Conservation (phyloP, 2,329 filamentous ascomycete species). For the Aspergillus floridensis region DNA sequence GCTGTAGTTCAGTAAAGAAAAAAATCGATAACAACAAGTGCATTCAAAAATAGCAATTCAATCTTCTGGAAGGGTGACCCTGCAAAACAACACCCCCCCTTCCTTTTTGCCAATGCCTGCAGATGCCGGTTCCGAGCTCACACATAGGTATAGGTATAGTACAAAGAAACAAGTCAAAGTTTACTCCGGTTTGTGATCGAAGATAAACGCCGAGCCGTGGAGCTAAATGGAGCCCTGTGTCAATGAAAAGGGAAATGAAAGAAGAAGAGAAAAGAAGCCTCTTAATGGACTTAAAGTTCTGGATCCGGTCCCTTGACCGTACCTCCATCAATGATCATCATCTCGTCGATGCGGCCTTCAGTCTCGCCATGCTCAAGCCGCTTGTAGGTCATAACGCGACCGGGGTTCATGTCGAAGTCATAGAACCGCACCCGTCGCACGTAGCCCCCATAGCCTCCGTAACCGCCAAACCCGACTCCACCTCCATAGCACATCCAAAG, state of each 20-base stretch:
- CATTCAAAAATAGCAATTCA: no score
- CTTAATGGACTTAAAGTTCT: background rate
- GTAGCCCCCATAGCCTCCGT: conserved; percentile 85
- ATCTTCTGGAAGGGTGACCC: no score
- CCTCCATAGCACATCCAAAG: conserved; percentile 99
- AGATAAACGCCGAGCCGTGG: background rate
- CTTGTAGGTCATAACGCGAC: conserved; percentile 88
- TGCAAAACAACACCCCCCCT: no score
- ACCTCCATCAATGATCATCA: conserved; percentile 61
- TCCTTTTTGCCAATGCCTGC: background rate
- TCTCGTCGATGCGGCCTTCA: conserved; percentile 54
- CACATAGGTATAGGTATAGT: background rate
- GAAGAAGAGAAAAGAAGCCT: background rate
- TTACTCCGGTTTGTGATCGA: no score
- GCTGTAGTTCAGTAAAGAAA: background rate
- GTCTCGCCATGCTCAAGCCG: conserved; percentile 68
- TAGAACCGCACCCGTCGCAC: conserved; percentile 82
- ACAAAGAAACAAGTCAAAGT: background rate
- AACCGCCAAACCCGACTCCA: conserved; percentile 87
- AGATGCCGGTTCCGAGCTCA: conserved; percentile 1
- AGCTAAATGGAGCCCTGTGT: background rate
- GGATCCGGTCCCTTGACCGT: conserved; percentile 43
- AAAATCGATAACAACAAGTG: background rate
- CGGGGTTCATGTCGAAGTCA: conserved; percentile 89
- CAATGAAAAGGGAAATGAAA: background rate